Percentiles rank a stretch among this genome's conserved stretches.
Conservation (phyloP, 352 stramenopile genomes). For the Aphanomyces cochlioides region DNA sequence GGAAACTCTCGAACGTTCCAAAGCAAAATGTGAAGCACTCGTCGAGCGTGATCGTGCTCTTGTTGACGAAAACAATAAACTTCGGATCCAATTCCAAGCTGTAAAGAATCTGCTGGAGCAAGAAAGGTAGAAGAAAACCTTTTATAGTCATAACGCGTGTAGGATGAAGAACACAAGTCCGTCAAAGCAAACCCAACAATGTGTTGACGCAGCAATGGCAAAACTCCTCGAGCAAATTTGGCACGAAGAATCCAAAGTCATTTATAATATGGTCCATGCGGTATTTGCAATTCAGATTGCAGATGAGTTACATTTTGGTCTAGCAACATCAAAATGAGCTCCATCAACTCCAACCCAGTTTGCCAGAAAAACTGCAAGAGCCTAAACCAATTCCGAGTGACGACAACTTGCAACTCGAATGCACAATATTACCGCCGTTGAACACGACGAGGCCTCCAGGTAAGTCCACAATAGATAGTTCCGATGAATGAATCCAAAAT, state of each 20-base stretch:
- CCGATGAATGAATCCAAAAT: too few relatives aligned
- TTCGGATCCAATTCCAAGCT: conserved; percentile 17
- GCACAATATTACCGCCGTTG: too few relatives aligned
- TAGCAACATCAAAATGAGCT: too few relatives aligned
- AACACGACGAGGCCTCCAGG: too few relatives aligned
- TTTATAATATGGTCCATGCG: not conserved
- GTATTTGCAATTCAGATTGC: not conserved
- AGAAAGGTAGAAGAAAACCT: not conserved
- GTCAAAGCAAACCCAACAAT: not conserved
- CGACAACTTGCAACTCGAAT: too few relatives aligned
- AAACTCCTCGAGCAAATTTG: not conserved
- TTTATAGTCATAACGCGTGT: not conserved
- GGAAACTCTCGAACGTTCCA: conserved; percentile 48
- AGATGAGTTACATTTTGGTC: too few relatives aligned
- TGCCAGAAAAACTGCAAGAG: too few relatives aligned
- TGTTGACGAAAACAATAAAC: conserved; percentile 8
- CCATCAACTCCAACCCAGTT: too few relatives aligned
- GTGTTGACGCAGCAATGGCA: not conserved
- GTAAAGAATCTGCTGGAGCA: conserved; percentile 5
- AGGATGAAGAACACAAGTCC: not conserved
- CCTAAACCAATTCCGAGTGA: too few relatives aligned
- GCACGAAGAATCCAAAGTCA: not conserved
- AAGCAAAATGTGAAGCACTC: conserved; percentile 31
- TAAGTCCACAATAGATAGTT: too few relatives aligned
- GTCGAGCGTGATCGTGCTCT: not conserved